A percentile compares a stretch with the other conserved stretches of the same genome.
phyloP scores from a whole-genome alignment of 2,329 filamentous ascomycete species.

The Neonectria neomacrospora region DNA sequence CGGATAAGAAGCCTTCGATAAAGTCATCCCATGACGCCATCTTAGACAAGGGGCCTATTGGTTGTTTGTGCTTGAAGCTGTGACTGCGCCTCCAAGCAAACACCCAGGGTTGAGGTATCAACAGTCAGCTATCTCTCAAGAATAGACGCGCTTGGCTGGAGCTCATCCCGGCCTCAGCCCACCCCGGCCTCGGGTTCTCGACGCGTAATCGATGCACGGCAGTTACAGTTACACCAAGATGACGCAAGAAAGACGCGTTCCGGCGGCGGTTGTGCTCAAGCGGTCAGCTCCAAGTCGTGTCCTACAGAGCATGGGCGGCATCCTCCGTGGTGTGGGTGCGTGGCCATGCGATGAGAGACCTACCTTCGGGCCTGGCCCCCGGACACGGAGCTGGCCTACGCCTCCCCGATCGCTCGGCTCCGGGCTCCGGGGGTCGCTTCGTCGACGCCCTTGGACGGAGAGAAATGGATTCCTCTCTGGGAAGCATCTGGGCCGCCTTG shows the following conservation, averaged over 20 bases:
- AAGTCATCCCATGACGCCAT: conserved; percentile 1
- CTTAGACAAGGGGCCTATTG: not conserved
- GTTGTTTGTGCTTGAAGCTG: conserved; percentile 1
- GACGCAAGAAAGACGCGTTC: not conserved
- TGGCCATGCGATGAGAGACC: not conserved
- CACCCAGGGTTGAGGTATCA: not conserved
- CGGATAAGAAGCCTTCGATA: conserved; percentile 1
- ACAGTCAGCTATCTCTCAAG: conserved; percentile 12
- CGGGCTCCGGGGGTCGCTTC: conserved; percentile 14
- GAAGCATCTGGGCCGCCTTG: no score
- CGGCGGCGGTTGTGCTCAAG: not conserved
- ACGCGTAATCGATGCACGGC: not conserved
- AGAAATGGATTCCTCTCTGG: not conserved
- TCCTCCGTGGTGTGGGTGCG: not conserved
- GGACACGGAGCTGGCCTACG: not conserved
- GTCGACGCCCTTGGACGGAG: not conserved
- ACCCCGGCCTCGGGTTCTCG: not conserved
- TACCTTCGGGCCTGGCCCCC: not conserved
- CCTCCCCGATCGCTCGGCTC: conserved; percentile 18
- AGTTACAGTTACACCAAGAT: conserved; percentile 5
- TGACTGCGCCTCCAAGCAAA: not conserved
- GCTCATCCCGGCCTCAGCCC: no score
- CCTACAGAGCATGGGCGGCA: not conserved
- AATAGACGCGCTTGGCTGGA: not conserved
- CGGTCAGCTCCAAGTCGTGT: conserved; percentile 6